A percentile compares a stretch with the other conserved stretches of the same genome.
Conservation (phyloP, 2,329 filamentous ascomycete genomes). For the Penicillium sclerotiorum region DNA sequence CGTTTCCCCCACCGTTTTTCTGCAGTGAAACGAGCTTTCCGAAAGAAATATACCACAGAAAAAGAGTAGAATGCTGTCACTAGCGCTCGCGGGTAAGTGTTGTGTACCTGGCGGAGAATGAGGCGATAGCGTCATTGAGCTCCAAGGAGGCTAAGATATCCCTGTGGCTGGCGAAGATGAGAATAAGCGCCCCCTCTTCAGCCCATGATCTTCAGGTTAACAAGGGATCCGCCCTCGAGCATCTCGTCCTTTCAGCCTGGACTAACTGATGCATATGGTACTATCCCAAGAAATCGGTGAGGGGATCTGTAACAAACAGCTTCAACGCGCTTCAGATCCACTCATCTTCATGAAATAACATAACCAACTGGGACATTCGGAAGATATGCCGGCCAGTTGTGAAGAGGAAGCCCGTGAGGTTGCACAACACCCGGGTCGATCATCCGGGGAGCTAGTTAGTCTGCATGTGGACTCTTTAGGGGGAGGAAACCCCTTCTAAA, state of each 20-base stretch:
- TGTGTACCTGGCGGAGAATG: conserved; percentile 8
- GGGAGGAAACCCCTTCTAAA: conserved; percentile 7
- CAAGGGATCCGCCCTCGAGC: not conserved
- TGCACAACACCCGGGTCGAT: conserved; percentile 32
- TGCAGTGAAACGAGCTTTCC: conserved; percentile 34
- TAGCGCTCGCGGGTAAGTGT: conserved; percentile 7
- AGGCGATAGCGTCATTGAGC: conserved; percentile 10
- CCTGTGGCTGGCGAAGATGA: conserved; percentile 3
- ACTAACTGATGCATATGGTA: conserved; percentile 16
- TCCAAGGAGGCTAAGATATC: not conserved
- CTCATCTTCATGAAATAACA: conserved; percentile 9
- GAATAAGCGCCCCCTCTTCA: not conserved
- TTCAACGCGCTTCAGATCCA: conserved; percentile 7
- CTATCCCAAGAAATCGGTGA: conserved; percentile 14
- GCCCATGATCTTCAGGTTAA: not conserved
- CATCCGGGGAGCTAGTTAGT: conserved; percentile 22
- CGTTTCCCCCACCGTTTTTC: conserved; percentile 36
- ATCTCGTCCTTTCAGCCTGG: conserved; percentile 8
- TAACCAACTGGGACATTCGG: conserved; percentile 31
- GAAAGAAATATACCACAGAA: not conserved
- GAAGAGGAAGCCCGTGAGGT: conserved; percentile 21
- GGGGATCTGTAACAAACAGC: conserved; percentile 25
- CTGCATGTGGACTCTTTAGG: conserved; percentile 7
- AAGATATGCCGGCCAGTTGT: conserved; percentile 34
- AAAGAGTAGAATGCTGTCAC: not conserved